Base-by-base conservation (phyloP, 139 green algal genomes). In the Asterochloris erici region DNA sequence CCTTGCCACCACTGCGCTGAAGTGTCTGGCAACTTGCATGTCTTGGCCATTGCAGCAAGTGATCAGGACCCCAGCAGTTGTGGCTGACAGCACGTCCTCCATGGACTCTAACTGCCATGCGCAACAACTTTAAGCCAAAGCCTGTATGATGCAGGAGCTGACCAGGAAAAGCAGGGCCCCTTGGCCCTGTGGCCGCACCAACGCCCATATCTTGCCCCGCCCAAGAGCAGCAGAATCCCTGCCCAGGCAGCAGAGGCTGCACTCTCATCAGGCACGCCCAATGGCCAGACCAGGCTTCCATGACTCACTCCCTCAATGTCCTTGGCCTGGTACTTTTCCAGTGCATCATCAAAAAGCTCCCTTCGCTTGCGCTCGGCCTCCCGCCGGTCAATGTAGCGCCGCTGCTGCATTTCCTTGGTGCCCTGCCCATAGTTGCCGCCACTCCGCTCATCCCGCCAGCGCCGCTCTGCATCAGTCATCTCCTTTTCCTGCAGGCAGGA, bases 401-500 rank as follows among this genome's bases (percentile, higher is more conserved):
- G 86, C 80, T 92, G 84, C 85, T 94, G 95, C 84, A 96, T 91
- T 88, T 98, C 95, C 85, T 96, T 95, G 75, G 95, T 98, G 70
- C 94, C 96, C 11, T 85, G 86, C 78, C 97, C 97, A 76, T 98
- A 98, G 91, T 99, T 99, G 79, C 97, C 97, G 29, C 95, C 95
- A 0, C 64, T 82, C 23, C 96, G 89, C 90, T 99, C 97, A 10
- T 62, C 62, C 2, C 38, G 54, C 83, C 93, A 92, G 84, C 86
- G 95, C 87, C 85, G 63, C 82, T 89, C 90, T 84, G 96, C 90
- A 14, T 90, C 86, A 17, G 89, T 89, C 81, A 91, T 73, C 54
- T 92, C 89, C 84, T 84, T 91, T 71, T 88, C 86, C 88, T 92
- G 82, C 38, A 63, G 1, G n/a, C 38, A 54, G 38, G 38, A 54